These are phyloP conservation scores for Botryotinia convoluta DNA, from an alignment of 2,329 filamentous ascomycete genomes.

Conservation along the genomic window DNA sequence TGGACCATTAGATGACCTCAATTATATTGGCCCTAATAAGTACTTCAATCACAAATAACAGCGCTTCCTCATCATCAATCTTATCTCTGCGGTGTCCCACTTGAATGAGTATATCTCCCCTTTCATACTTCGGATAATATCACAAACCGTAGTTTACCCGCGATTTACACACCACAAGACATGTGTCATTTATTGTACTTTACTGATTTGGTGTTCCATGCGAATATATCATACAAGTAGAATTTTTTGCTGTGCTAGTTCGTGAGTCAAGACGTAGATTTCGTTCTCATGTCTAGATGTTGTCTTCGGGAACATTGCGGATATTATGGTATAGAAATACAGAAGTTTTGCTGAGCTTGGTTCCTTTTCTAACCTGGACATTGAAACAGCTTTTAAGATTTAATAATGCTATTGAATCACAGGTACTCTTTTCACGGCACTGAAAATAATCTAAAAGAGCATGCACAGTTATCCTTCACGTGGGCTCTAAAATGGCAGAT, in stretches of 20 bases:
- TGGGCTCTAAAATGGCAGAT: neutral
- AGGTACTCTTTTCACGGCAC: rapidly evolving
- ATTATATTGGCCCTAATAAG: too few relatives aligned
- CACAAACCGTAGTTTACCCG: neutral
- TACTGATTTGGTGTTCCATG: neutral
- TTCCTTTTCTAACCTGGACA: neutral
- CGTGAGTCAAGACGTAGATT: rapidly evolving
- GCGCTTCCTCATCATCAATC: neutral
- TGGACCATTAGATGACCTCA: neutral
- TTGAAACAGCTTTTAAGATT: too few relatives aligned
- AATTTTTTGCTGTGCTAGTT: rapidly evolving
- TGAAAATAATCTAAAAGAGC: neutral
- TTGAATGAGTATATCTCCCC: neutral
- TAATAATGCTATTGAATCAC: neutral
- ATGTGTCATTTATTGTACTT: neutral
- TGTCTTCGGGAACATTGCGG: rapidly evolving
- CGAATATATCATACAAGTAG: rapidly evolving
- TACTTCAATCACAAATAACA: too few relatives aligned
- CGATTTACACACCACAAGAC: neutral
- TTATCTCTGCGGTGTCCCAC: too few relatives aligned
- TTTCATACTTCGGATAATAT: neutral
- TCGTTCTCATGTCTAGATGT: neutral
- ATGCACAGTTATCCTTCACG: neutral
- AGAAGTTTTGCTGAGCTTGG: too few relatives aligned
- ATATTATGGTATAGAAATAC: rapidly evolving